These are phyloP conservation scores for Hypocreales sp. DNA, from an alignment of 2,329 filamentous ascomycete species.

Conservation along the genomic window DNA sequence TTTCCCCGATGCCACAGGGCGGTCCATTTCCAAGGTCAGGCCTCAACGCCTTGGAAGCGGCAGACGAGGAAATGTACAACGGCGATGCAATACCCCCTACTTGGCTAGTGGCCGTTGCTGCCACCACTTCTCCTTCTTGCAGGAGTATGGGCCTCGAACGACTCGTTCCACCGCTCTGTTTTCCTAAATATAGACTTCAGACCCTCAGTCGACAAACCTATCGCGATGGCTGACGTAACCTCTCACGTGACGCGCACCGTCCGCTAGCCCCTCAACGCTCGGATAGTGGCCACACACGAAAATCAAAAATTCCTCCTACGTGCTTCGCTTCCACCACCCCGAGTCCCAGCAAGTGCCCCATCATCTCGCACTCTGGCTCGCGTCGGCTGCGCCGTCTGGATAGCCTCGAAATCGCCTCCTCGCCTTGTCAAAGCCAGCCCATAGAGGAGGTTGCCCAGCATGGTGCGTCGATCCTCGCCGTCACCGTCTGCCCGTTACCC, in stretches of 20 bases:
- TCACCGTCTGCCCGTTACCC: no score
- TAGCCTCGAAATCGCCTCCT: conserved; percentile 22
- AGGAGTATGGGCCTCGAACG: no score
- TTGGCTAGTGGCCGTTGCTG: no score
- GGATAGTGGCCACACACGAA: conserved; percentile 30
- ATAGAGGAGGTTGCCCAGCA: conserved; percentile 37
- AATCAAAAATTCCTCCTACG: conserved; percentile 25
- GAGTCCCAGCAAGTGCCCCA: conserved; percentile 22
- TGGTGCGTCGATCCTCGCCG: conserved; percentile 24
- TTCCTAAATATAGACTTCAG: no score
- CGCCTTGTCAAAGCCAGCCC: conserved; percentile 18
- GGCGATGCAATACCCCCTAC: no score
- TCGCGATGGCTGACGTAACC: conserved; percentile 17
- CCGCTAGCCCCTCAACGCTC: conserved; percentile 23
- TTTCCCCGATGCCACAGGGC: no score
- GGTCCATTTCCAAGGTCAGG: no score
- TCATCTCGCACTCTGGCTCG: conserved; percentile 19
- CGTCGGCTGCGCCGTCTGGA: conserved; percentile 22
- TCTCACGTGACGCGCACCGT: conserved; percentile 16
- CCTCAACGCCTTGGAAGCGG: no score
- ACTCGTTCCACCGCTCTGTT: no score
- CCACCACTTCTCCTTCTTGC: conserved; percentile 1
- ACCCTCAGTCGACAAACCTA: conserved; percentile 8
- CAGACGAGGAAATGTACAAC: no score
- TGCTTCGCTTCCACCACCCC: conserved; percentile 18